Conservation (phyloP, 257 asterid species). For the Solanum tarijense region DNA sequence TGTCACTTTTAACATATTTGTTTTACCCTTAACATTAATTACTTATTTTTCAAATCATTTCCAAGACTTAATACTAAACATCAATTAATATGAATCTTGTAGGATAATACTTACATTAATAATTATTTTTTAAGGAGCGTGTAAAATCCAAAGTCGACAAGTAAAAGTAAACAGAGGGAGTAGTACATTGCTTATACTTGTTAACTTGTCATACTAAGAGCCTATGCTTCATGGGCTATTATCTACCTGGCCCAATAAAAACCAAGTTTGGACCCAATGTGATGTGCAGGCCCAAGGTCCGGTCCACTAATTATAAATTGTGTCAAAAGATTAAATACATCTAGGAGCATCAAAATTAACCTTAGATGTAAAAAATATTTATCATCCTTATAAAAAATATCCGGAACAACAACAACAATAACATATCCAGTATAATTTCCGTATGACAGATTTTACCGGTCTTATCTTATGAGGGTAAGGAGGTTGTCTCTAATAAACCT, state of each 20-base stretch:
- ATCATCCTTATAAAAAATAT: neutral
- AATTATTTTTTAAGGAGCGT: no score
- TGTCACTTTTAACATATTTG: no score
- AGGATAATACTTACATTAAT: no score
- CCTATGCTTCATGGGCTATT: neutral
- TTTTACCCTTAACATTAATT: no score
- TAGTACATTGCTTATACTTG: neutral
- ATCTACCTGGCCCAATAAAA: neutral
- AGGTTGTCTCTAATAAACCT: neutral
- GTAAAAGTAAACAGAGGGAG: neutral
- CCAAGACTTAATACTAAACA: no score
- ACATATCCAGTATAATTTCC: no score
- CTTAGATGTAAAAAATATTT: neutral
- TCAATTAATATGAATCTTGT: no score
- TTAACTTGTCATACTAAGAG: neutral
- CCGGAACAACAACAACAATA: neutral
- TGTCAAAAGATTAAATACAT: neutral
- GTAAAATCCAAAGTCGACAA: neutral
- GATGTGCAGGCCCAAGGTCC: neutral
- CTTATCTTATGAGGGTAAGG: neutral
- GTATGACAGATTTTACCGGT: neutral
- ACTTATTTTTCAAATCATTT: no score
- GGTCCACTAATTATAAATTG: neutral
- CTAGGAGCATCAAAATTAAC: neutral
- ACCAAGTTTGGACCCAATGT: no score